Base-by-base conservation (phyloP, 1,139 yeast genomes). In the Zygotorulaspora mrakii region DNA sequence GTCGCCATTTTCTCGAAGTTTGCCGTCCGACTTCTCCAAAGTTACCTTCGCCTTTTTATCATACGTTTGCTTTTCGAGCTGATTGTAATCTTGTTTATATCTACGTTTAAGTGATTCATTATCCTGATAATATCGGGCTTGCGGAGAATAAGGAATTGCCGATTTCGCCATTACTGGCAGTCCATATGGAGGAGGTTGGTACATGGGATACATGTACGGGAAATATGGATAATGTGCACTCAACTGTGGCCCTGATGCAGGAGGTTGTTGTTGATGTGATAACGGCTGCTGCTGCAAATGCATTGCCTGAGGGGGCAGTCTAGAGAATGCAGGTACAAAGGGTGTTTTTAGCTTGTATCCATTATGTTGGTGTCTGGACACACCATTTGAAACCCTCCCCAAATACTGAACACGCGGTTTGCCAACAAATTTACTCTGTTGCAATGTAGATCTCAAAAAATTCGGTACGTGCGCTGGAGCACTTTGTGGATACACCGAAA, bases 391-490 rank as follows among this genome's bases (percentile, higher is more conserved):
- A 13, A 35, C 37, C 21, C 21, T 33, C 10, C 47, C 47, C 27
- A 43, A 25, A 21, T 43, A 43, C 31, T 40, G 44, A 22, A 43
- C 47, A 10, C 42, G 32, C 14, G 46, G 46, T 18, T 42, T 42
- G n/a, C 40, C 45, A 10, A 38, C 23, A 22, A 23, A 18, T 10
- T 22, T 31, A 18, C 22, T 24, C 21, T 23, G 21, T 14, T 36
- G 17, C n/a, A 39, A 33, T n/a, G 28, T n/a, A 6, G 22, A 11
- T 7, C 27, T 35, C 7, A 44, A 42, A 14, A 43, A 43, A 14
- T 40, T 40, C 38, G 39, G 37, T 18, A 43, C 41, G 17, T 39
- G 38, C 10, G 47, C 43, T 10, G 47, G 47, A 2, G 47, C 47
- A 31, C 47, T 43, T 17, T 36, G 34, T 5, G 40, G 37, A 7